phyloP scores from a whole-genome alignment of 1,139 yeast species.

The Geotrichum fermentans region DNA sequence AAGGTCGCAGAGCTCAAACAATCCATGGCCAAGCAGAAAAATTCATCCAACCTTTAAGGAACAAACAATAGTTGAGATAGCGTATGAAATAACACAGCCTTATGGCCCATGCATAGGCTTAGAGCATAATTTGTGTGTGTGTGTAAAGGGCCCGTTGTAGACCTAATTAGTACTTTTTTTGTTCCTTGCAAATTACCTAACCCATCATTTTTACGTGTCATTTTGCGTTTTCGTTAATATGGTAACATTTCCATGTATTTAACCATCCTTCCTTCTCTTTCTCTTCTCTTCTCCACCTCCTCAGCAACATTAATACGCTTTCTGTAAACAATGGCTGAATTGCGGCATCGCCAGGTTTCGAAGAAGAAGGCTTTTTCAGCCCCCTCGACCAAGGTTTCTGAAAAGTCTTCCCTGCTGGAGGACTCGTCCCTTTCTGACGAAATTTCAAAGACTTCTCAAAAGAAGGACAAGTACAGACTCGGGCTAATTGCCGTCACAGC shows the following conservation, averaged over 20 bases:
- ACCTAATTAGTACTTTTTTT: too few species aligned
- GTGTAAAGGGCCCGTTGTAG: too few species aligned
- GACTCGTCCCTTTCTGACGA: background rate
- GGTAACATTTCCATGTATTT: background rate
- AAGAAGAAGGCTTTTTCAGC: conserved; percentile 18
- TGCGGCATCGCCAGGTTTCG: conserved; percentile 20
- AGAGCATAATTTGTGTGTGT: too few species aligned
- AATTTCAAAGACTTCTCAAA: background rate
- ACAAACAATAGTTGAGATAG: too few species aligned
- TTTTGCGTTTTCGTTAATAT: conserved; percentile 6
- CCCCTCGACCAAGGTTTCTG: conserved; percentile 7
- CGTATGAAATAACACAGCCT: too few species aligned
- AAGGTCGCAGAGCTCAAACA: background rate
- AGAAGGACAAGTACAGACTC: conserved; percentile 10
- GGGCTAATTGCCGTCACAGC: conserved; percentile 46
- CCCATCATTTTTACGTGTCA: conserved; percentile 18
- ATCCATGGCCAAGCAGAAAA: too few species aligned
- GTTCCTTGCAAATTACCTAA: too few species aligned
- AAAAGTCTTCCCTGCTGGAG: conserved; percentile 9
- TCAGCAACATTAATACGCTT: background rate
- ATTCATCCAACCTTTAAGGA: background rate
- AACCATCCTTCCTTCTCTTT: background rate
- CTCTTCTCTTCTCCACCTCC: conserved; percentile 5
- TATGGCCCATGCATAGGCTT: too few species aligned
- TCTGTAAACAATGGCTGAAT: conserved; percentile 22